A percentile compares a stretch with the other conserved stretches of the same genome.
phyloP scores from a whole-genome alignment of 148 eudicot genomes.

The Selenicereus undatus region DNA sequence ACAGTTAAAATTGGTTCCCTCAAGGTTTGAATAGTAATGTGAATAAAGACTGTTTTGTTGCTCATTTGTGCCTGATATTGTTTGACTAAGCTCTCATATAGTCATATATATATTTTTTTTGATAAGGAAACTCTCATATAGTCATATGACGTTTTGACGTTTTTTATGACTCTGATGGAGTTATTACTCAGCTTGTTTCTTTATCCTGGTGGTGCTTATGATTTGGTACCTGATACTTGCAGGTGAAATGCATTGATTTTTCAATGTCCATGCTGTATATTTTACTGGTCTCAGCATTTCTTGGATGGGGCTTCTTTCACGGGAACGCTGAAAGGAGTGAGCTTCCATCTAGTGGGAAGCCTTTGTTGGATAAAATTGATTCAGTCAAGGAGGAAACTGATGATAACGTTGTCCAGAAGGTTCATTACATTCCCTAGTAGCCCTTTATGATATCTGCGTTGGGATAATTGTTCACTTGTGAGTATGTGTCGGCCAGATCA shows the following conservation, averaged over 20 bases:
- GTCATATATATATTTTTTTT: too few relatives aligned
- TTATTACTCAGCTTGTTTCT: slow-evolving; percentile 8
- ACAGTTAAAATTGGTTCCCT: slow-evolving; percentile 44
- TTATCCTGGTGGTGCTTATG: slow-evolving; percentile 15
- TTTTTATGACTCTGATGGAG: background rate
- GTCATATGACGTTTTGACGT: background rate
- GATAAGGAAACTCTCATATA: too few relatives aligned
- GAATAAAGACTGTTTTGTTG: background rate
- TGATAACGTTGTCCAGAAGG: slow-evolving; percentile 26
- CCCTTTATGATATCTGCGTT: slow-evolving; percentile 1
- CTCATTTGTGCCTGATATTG: background rate
- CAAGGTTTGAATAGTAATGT: slow-evolving; percentile 34
- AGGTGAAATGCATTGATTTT: slow-evolving; percentile 61
- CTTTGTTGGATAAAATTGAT: slow-evolving; percentile 41
- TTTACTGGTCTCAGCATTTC: slow-evolving; percentile 49
- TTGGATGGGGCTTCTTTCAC: slow-evolving; percentile 54
- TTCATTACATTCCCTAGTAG: slow-evolving; percentile 5
- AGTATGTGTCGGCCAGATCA: background rate
- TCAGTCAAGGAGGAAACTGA: slow-evolving; percentile 24
- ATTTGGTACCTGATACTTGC: slow-evolving; percentile 26
- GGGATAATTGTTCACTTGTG: background rate
- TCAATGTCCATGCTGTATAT: slow-evolving; percentile 48
- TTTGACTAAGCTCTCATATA: slow-evolving; percentile 5
- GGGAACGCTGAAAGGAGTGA: slow-evolving; percentile 36
- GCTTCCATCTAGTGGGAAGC: slow-evolving; percentile 36